A percentile compares a stretch with the other conserved stretches of the same genome.
These are phyloP conservation scores for Stemphylium lycopersici DNA, from an alignment of 2,329 filamentous ascomycete species.

Conservation along the genomic window DNA sequence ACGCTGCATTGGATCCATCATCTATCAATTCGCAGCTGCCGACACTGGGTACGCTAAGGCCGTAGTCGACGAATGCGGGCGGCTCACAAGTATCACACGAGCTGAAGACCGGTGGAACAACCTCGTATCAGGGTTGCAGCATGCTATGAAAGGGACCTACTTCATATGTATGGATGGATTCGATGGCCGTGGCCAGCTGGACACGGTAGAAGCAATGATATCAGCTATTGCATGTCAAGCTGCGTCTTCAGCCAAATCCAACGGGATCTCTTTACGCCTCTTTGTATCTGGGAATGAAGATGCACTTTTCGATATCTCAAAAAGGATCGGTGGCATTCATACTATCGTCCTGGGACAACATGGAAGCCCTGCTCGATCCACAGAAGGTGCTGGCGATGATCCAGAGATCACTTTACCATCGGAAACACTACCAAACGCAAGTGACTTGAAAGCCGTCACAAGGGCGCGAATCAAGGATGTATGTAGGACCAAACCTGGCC, in stretches of 20 bases:
- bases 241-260: background rate
- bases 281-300: background rate
- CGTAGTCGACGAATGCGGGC: background rate
- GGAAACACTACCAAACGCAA: constrained; percentile 1
- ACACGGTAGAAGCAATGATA: background rate
- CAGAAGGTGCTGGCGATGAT: background rate
- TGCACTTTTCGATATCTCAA: background rate
- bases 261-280: background rate
- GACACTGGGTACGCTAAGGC: constrained; percentile 16
- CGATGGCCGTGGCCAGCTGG: constrained; percentile 2
- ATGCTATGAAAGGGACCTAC: constrained; percentile 19
- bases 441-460: constrained; percentile 12
- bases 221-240: background rate
- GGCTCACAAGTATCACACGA: constrained; percentile 1
- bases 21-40: constrained; percentile 17
- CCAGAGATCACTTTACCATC: background rate
- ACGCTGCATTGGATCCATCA: constrained; percentile 18
- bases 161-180: constrained; percentile 22
- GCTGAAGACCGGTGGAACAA: constrained; percentile 13
- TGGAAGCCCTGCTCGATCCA: background rate
- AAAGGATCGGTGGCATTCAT: background rate
- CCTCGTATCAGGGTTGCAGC: constrained; percentile 2
- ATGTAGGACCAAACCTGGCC: constrained; percentile 12
- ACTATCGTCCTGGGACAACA: background rate
- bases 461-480: constrained; percentile 9